Base-by-base conservation (phyloP, 2,329 filamentous ascomycete species). In the Neonectria punicea region DNA sequence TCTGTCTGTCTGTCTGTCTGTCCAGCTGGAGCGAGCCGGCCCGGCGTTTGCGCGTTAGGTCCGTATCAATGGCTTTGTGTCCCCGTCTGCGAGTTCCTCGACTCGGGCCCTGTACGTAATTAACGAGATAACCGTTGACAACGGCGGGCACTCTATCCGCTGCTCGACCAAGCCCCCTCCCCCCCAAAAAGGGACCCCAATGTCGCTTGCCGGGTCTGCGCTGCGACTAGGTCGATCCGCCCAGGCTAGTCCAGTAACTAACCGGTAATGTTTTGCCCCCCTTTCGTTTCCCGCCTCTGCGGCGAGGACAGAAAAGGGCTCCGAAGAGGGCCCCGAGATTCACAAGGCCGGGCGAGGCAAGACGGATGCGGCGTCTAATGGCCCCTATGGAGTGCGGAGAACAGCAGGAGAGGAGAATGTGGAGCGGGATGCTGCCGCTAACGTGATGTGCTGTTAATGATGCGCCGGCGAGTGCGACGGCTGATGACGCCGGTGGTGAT, bases 291-390 rank as follows among this genome's bases (percentile, higher is more conserved):
- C 32, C 10, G n/a, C 16, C 9, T 55, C 60, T 53, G 56, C 53
- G 51, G 61, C 61, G 61, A 64, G 60, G 51, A 63, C 55, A 28
- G 58, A 56, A 59, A 36, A 39, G 61, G 61, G 36, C 36, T n/a
- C 43, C 14, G 51, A 64, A 64, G 32, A 43, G 36, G 28, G 25
- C 25, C 25, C 25, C 56, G 44, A 54, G 55, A 50, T 63, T 36
- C 55, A 58, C 20, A 16, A 30, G 13, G 22, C 46, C 47, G 47
- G 43, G 57, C 57, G 25, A 61, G 22, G 46, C 28, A 46, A 53
- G 36, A 49, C 53, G 59, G 53, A 60, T 34, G 56, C 61, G 50
- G 56, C 44, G 55, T 47, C 30, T 18, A 34, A 46, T 25, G 56
- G 46, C 28, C 30, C 39, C 54, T 34, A 11, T 50, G 47, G 46